A percentile compares a stretch with the other conserved stretches of the same genome.
Conservation (phyloP, 305 asterid species). For the Fraxinus paxiana region DNA sequence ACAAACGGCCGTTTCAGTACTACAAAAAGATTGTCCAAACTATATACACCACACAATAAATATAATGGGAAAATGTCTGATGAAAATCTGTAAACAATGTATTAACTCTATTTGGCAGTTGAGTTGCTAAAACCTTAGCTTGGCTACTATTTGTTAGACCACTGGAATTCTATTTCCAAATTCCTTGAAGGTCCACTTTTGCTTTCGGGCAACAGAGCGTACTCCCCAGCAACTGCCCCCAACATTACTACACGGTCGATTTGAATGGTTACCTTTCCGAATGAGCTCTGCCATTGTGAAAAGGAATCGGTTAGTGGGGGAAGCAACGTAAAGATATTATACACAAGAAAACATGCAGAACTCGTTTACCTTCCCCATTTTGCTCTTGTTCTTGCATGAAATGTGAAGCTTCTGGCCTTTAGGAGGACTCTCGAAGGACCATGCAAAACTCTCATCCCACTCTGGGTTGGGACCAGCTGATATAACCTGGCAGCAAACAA, state of each 20-base stretch:
- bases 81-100: slow-evolving; percentile 23
- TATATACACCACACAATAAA: slow-evolving; percentile 42
- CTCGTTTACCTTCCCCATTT: slow-evolving; percentile 81
- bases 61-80: slow-evolving; percentile 19
- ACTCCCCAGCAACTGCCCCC: slow-evolving; percentile 95
- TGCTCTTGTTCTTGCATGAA: slow-evolving; percentile 99
- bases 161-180: slow-evolving; percentile 91
- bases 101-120: slow-evolving; percentile 18
- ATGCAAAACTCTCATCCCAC: slow-evolving; percentile 88
- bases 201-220: slow-evolving; percentile 84
- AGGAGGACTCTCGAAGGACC: slow-evolving; percentile 98
- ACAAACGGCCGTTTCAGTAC: slow-evolving; percentile 25
- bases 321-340: slow-evolving; percentile 4
- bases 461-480: slow-evolving; percentile 95
- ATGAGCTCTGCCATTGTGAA: slow-evolving; percentile 62
- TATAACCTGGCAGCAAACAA: slow-evolving; percentile 51
- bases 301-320: slow-evolving; percentile 8
- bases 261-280: slow-evolving; percentile 94
- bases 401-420: slow-evolving; percentile 98
- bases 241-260: slow-evolving; percentile 96
- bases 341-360: background rate
- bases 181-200: slow-evolving; percentile 93
- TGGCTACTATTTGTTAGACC: slow-evolving; percentile 66
- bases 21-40: slow-evolving; percentile 31
- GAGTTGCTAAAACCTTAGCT: slow-evolving; percentile 6